phyloP scores from a whole-genome alignment of 192 early-diverging fungal species.

The Funneliformis geosporum region DNA sequence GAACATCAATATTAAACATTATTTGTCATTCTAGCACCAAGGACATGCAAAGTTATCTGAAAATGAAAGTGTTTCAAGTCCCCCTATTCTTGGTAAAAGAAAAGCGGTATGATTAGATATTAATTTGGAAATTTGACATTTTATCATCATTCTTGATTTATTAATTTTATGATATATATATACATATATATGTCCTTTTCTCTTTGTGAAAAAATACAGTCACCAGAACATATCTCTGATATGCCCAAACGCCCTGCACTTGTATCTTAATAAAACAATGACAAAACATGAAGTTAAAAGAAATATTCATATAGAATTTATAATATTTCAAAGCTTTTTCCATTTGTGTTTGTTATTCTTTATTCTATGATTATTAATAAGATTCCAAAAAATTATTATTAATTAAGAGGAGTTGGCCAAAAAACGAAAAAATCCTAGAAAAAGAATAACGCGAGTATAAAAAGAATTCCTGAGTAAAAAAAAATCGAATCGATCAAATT shows the following conservation, averaged over 20 bases:
- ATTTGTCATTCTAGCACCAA: neutral
- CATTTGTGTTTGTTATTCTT: neutral
- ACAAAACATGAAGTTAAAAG: conserved; percentile 1
- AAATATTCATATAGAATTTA: neutral
- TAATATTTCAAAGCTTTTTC: neutral
- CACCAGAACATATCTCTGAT: conserved; percentile 10
- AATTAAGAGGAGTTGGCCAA: neutral
- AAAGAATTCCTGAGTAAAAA: too few relatives aligned
- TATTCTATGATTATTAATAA: neutral
- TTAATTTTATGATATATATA: neutral
- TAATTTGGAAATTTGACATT: neutral
- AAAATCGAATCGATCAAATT: too few relatives aligned
- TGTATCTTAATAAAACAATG: neutral
- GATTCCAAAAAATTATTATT: neutral
- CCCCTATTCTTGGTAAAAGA: neutral
- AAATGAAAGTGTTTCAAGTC: neutral
- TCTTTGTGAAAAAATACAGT: neutral
- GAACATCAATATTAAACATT: neutral
- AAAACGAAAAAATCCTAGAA: neutral
- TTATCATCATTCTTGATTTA: neutral
- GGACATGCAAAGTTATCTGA: neutral
- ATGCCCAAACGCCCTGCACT: conserved; percentile 14
- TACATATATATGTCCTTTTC: neutral
- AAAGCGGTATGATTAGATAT: neutral
- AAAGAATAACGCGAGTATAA: neutral